Evolutionary conservation across 768 basidiomycete species (phyloP).

Genomic region (Rhodosporidiobolus odoratus): DNA sequence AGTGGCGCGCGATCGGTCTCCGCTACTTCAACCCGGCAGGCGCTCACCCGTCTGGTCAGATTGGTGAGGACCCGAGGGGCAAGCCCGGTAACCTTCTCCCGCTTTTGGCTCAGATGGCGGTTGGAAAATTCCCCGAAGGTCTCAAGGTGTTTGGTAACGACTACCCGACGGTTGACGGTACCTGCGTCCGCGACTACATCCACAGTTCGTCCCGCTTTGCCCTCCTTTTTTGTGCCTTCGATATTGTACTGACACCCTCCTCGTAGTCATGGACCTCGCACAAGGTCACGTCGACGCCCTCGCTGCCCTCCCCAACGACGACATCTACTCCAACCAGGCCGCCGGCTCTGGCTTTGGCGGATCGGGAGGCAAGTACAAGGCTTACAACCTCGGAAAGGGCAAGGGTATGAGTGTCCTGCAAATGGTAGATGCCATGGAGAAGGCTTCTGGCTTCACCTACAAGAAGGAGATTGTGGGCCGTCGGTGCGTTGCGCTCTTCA

Average conservation of each 20-base stretch:
- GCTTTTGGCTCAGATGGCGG: conserved; percentile 86
- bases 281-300: conserved; percentile 85
- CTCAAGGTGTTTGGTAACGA: conserved; percentile 89
- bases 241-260: background rate
- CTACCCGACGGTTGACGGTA: conserved; percentile 93
- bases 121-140: conserved; percentile 68
- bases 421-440: conserved; percentile 90
- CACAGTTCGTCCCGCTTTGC: conserved; percentile 48
- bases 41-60: conserved; percentile 89
- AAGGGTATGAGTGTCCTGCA: conserved; percentile 85
- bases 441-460: conserved; percentile 81
- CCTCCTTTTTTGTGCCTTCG: background rate
- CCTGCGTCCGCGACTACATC: conserved; percentile 93
- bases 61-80: conserved; percentile 95
- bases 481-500: conserved; percentile 58
- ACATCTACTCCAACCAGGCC: conserved; percentile 43
- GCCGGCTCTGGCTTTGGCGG: conserved; percentile 39
- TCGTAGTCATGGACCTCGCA: conserved; percentile 77
- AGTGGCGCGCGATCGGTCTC: conserved; percentile 77
- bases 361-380: conserved; percentile 62
- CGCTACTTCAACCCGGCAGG: conserved; percentile 99
- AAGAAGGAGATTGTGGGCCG: conserved; percentile 83
- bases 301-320: conserved; percentile 64
- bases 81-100: conserved; percentile 92
- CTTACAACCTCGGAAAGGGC: conserved; percentile 94